These are phyloP conservation scores for Albatrellus sp. DNA, from an alignment of 1,284 basidiomycete species.

Conservation along the genomic window DNA sequence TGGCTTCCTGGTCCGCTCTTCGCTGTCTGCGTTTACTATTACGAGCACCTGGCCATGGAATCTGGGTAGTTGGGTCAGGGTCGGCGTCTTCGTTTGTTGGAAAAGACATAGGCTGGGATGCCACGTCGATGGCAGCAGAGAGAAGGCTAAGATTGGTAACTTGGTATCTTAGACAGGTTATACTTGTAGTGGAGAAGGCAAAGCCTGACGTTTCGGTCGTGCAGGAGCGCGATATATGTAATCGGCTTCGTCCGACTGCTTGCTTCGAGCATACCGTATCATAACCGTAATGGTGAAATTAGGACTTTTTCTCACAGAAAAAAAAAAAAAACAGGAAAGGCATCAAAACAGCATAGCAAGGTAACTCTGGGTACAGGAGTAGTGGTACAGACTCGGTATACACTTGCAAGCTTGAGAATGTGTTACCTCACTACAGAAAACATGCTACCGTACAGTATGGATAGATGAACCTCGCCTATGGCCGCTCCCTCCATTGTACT, in stretches of 20 bases:
- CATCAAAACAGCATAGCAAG: not conserved
- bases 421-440: constrained; percentile 4
- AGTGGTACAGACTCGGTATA: constrained; percentile 7
- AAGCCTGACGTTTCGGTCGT: too few relatives aligned
- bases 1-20: not conserved
- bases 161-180: too few relatives aligned
- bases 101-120: constrained; percentile 28
- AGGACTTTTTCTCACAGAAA: too few relatives aligned
- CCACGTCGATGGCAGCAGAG: constrained; percentile 4
- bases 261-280: not conserved
- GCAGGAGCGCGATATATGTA: too few relatives aligned
- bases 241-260: not conserved
- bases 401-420: not conserved
- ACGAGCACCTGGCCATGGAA: constrained; percentile 50
- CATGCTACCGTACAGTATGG: constrained; percentile 31
- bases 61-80: constrained; percentile 61
- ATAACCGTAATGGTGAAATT: too few relatives aligned
- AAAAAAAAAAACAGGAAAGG: not conserved
- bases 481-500: constrained; percentile 21
- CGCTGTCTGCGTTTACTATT: constrained; percentile 19
- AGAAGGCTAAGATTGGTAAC: not conserved
- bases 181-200: too few relatives aligned
- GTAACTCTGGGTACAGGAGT: not conserved
- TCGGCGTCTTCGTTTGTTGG: constrained; percentile 45
- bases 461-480: constrained; percentile 55